Conservation (phyloP, 441 rosid species). For the Gossypium gossypioides region DNA sequence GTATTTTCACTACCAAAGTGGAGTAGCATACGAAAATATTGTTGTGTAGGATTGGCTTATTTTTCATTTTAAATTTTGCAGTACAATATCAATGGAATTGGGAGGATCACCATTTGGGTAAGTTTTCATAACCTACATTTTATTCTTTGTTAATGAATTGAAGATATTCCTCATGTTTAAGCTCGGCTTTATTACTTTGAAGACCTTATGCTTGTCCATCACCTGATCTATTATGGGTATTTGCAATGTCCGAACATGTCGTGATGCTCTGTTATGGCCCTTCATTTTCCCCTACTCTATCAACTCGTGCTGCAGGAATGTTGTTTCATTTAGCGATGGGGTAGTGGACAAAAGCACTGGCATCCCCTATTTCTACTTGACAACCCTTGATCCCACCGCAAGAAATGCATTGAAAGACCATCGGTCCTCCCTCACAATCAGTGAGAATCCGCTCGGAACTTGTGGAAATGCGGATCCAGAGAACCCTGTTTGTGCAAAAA, state of each 20-base stretch:
- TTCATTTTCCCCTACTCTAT: background rate
- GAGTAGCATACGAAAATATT: background rate
- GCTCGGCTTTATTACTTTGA: background rate
- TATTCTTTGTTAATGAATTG: background rate
- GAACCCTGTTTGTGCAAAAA: constrained; percentile 76
- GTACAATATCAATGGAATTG: constrained; percentile 61
- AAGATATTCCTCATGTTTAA: background rate
- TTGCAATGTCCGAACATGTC: background rate
- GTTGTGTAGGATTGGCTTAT: constrained; percentile 11
- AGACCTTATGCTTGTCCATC: background rate
- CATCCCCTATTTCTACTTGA: constrained; percentile 81
- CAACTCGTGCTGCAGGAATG: constrained; percentile 43
- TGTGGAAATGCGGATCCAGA: constrained; percentile 78
- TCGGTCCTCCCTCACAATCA: constrained; percentile 62
- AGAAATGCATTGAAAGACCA: constrained; percentile 58
- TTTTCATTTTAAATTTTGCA: constrained; percentile 31
- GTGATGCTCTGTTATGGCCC: background rate
- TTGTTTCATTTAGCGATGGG: constrained; percentile 87
- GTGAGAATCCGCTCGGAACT: constrained; percentile 85
- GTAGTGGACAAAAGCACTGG: constrained; percentile 52
- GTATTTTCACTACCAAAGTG: no score
- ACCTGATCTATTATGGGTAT: background rate
- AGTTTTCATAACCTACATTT: background rate
- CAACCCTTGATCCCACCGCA: constrained; percentile 85
- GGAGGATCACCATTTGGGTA: constrained; percentile 92